A percentile compares a stretch with the other conserved stretches of the same genome.
phyloP scores from a whole-genome alignment of 2,329 filamentous ascomycete species.

The Microcyclospora pomicola region DNA sequence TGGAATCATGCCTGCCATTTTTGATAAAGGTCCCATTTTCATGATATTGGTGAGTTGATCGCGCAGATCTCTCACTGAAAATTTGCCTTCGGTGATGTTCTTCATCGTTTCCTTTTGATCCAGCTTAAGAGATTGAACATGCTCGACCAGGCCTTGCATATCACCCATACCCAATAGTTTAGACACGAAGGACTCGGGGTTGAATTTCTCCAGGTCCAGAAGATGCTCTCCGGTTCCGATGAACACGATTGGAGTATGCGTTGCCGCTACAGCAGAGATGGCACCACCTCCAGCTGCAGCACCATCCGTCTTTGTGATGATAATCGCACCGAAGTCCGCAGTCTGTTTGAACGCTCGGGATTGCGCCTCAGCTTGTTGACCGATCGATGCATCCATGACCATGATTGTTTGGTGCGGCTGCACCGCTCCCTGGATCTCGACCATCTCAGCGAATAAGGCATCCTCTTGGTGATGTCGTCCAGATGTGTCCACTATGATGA shows the following conservation, averaged over 20 bases:
- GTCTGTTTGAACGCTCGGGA: slow-evolving; percentile 95
- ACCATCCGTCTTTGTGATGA: slow-evolving; percentile 97
- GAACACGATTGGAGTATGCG: slow-evolving; percentile 92
- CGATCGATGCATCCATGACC: slow-evolving; percentile 92
- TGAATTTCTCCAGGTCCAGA: slow-evolving; percentile 85
- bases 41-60: slow-evolving; percentile 97
- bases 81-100: slow-evolving; percentile 92
- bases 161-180: slow-evolving; percentile 96
- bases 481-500: slow-evolving; percentile 97
- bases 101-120: slow-evolving; percentile 99
- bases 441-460: slow-evolving; percentile 93
- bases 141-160: slow-evolving; percentile 86
- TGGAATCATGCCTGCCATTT: slow-evolving; percentile 98
- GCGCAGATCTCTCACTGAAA: slow-evolving; percentile 83
- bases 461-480: slow-evolving; percentile 90
- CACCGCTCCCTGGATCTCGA: slow-evolving; percentile 85
- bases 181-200: slow-evolving; percentile 81
- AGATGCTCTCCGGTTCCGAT: slow-evolving; percentile 96
- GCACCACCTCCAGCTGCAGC: slow-evolving; percentile 91
- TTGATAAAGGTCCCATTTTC: slow-evolving; percentile 97
- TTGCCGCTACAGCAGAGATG: slow-evolving; percentile 93
- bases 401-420: slow-evolving; percentile 94
- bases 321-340: slow-evolving; percentile 93
- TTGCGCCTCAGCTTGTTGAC: slow-evolving; percentile 88
- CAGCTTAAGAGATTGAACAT: slow-evolving; percentile 87